A percentile compares a stretch with the other conserved stretches of the same genome.
Conservation (phyloP, 768 basidiomycete species). For the Russula sp. region DNA sequence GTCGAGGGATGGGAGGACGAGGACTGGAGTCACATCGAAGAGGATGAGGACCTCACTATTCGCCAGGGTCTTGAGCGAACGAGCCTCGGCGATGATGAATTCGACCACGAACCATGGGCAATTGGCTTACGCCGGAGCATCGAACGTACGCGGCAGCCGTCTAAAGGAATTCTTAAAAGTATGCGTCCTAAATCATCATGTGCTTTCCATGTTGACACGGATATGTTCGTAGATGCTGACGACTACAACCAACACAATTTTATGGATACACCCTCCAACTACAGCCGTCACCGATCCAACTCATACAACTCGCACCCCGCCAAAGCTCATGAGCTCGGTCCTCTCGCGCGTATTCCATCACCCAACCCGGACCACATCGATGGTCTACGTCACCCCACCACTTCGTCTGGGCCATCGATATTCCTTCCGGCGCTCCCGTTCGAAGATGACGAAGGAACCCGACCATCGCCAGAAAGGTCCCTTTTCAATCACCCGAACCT, state of each 20-base stretch:
- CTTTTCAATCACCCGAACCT: slow-evolving; percentile 65
- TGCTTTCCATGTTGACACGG: background rate
- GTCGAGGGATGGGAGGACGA: slow-evolving; percentile 72
- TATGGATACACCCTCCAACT: slow-evolving; percentile 37
- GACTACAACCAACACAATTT: slow-evolving; percentile 59
- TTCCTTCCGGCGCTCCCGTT: slow-evolving; percentile 55
- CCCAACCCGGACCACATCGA: slow-evolving; percentile 84
- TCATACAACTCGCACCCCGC: slow-evolving; percentile 60
- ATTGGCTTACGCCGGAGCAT: slow-evolving; percentile 62
- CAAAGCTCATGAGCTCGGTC: slow-evolving; percentile 55
- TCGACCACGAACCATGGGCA: slow-evolving; percentile 72
- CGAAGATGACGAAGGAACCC: slow-evolving; percentile 35
- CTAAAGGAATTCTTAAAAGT: slow-evolving; percentile 89
- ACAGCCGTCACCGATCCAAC: slow-evolving; percentile 64
- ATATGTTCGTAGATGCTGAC: slow-evolving; percentile 48
- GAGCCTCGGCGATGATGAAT: slow-evolving; percentile 44
- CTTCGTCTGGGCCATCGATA: slow-evolving; percentile 21
- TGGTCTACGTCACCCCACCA: slow-evolving; percentile 59
- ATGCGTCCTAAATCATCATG: slow-evolving; percentile 23
- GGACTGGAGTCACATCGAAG: slow-evolving; percentile 63
- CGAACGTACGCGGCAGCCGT: slow-evolving; percentile 56
- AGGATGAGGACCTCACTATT: slow-evolving; percentile 69
- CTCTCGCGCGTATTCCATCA: slow-evolving; percentile 73
- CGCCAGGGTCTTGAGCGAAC: slow-evolving; percentile 48
- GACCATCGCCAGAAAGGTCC: slow-evolving; percentile 38